A percentile compares a stretch with the other conserved stretches of the same genome.
Conservation (phyloP, 2,329 filamentous ascomycete genomes). For the Colletotrichum higginsianum region DNA sequence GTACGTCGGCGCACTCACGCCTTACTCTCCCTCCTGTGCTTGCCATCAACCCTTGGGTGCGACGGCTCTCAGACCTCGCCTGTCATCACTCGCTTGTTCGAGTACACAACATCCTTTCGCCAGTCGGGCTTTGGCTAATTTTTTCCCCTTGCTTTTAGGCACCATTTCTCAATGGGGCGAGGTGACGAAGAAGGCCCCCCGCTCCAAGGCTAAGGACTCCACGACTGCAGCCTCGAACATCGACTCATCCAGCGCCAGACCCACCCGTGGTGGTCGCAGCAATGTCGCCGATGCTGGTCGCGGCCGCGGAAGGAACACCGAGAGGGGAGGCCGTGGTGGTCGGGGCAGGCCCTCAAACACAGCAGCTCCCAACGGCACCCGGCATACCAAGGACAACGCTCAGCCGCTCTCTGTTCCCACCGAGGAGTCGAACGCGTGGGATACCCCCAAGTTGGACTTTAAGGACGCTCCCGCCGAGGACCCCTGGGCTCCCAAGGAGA, state of each 20-base stretch:
- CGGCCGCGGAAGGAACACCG: slow-evolving; percentile 73
- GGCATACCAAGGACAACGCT: slow-evolving; percentile 64
- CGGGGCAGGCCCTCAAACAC: slow-evolving; percentile 74
- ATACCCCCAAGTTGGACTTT: slow-evolving; percentile 56
- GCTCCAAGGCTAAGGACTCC: slow-evolving; percentile 79
- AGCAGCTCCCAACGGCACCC: slow-evolving; percentile 73
- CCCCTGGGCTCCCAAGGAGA: slow-evolving; percentile 61
- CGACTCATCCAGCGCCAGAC: slow-evolving; percentile 63
- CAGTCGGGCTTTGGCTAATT: slow-evolving; percentile 47
- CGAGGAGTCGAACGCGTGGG: slow-evolving; percentile 77
- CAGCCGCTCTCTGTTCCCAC: slow-evolving; percentile 76
- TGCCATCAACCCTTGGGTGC: slow-evolving; percentile 33
- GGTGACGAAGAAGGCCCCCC: slow-evolving; percentile 84
- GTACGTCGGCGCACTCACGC: slow-evolving; percentile 60
- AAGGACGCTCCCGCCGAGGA: slow-evolving; percentile 47
- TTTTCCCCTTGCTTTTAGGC: slow-evolving; percentile 62
- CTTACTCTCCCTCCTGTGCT: slow-evolving; percentile 13
- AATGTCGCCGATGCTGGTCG: slow-evolving; percentile 72
- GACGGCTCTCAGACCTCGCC: not conserved
- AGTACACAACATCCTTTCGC: not conserved
- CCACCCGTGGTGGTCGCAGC: slow-evolving; percentile 74
- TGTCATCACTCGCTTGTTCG: not conserved
- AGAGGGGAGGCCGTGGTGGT: slow-evolving; percentile 72
- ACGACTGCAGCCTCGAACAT: slow-evolving; percentile 65
- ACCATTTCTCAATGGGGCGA: slow-evolving; percentile 88